Evolutionary conservation across 2,329 filamentous ascomycete genomes (phyloP).

Genomic region (Aspergillus nomiae): DNA sequence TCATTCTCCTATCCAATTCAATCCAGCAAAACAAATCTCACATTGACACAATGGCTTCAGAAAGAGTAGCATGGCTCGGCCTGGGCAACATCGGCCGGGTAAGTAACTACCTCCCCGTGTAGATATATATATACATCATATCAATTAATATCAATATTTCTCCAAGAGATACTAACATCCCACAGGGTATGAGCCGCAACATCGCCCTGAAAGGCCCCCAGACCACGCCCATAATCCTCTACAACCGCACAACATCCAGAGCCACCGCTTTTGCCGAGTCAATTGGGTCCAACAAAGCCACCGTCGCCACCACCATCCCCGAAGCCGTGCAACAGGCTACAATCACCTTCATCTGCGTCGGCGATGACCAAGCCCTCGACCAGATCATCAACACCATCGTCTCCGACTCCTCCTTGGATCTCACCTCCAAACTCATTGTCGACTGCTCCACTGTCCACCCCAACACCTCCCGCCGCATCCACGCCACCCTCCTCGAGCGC

Average conservation of each 20-base stretch:
- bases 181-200: constrained; percentile 80
- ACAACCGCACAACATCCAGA: constrained; percentile 73
- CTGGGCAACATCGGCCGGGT: constrained; percentile 86
- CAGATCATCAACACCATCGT: constrained; percentile 62
- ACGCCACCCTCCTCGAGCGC: constrained; percentile 55
- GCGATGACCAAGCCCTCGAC: constrained; percentile 74
- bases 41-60: constrained; percentile 27
- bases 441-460: constrained; percentile 90
- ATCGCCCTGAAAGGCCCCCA: constrained; percentile 75
- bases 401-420: constrained; percentile 42
- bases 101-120: constrained; percentile 36
- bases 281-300: constrained; percentile 63
- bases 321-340: constrained; percentile 69
- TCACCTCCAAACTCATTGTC: constrained; percentile 75
- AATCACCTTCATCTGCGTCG: constrained; percentile 79
- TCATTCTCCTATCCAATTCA: not conserved
- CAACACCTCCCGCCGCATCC: constrained; percentile 70
- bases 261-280: constrained; percentile 64
- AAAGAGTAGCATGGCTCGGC: constrained; percentile 73
- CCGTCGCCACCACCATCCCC: constrained; percentile 64
- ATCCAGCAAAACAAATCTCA: constrained; percentile 1
- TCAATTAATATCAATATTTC: not conserved
- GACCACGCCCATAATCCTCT: constrained; percentile 71
- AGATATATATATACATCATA: not conserved
- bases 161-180: constrained; percentile 11